Conservation (phyloP, 495 filamentous ascomycete species). For the Penicillium paradoxum region DNA sequence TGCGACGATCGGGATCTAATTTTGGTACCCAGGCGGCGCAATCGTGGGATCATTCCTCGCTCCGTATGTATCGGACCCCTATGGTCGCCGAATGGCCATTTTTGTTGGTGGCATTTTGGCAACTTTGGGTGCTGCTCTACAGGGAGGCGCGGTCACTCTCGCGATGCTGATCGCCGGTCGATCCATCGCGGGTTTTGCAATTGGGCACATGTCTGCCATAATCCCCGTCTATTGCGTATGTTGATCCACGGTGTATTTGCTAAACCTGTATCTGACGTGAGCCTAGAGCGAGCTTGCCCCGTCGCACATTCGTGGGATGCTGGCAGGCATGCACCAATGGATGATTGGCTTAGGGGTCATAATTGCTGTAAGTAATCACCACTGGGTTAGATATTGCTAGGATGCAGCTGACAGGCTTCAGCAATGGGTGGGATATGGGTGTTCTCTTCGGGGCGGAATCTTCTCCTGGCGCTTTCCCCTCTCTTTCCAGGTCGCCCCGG, state of each 20-base stretch:
- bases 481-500: slow-evolving; percentile 48
- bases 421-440: slow-evolving; percentile 52
- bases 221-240: slow-evolving; percentile 47
- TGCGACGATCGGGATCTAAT: slow-evolving; percentile 2
- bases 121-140: slow-evolving; percentile 44
- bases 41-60: slow-evolving; percentile 48
- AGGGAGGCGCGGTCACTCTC: slow-evolving; percentile 45
- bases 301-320: slow-evolving; percentile 19
- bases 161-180: slow-evolving; percentile 53
- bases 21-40: slow-evolving; percentile 28
- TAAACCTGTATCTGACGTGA: slow-evolving; percentile 15
- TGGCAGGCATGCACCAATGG: slow-evolving; percentile 35
- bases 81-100: slow-evolving; percentile 44
- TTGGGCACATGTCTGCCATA: slow-evolving; percentile 48
- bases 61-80: slow-evolving; percentile 40
- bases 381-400: neutral
- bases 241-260: slow-evolving; percentile 7
- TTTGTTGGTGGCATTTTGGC: slow-evolving; percentile 46
- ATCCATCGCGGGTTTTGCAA: slow-evolving; percentile 45
- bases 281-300: slow-evolving; percentile 34
- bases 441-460: slow-evolving; percentile 40
- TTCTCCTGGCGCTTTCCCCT: slow-evolving; percentile 55
- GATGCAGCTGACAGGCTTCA: neutral
- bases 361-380: slow-evolving; percentile 39
- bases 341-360: slow-evolving; percentile 46